Evolutionary conservation across 2,329 filamentous ascomycete genomes (phyloP), one percentile per base, ranked within the genome.

Genomic region (Verticillium albo-atrum): DNA sequence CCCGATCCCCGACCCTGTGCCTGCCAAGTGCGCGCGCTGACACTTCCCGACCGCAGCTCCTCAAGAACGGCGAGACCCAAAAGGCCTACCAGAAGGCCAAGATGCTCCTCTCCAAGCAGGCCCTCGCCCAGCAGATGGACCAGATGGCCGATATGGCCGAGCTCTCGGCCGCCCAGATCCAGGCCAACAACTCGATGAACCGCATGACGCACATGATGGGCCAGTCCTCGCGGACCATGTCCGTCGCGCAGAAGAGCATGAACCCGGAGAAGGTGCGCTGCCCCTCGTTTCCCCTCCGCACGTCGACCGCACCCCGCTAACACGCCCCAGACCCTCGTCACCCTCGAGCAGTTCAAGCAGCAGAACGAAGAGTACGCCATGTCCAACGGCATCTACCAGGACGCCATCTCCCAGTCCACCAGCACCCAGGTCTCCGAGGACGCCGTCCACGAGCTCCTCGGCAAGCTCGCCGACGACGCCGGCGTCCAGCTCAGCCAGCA

Each of bases 391-490:
- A 92, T 93, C 75, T 95, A 95, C 75, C 91, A 94, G 74, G 92
- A 93, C 70, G 90, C 91, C 61, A 94, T 93, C 63, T 87, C 85
- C 25, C 88, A 89, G 62, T 89, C 89, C 37, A 96, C 92, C 1
- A 72, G 90, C 75, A 68, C 89, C 78, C 71, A 90, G 80, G 73
- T 93, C 77, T 77, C 90, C 78, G 75, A 96, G 71, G 92, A 96
- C 66, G 91, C 93, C 66, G 91, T 96, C 2, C 92, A 96, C 73
- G 87, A 91, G 65, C 77, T 96, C 63, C 89, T 96, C 75, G 89
- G 86, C 64, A 90, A 96, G 76, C 85, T 95, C 51, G 92, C 92
- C 63, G 92, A 96, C 72, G 92, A 96, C 73, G 91, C 90, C 10
- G 92, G 92, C 58, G 85, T 97, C 57, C 90, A 95, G 74, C 79